Base-by-base conservation (phyloP, 768 basidiomycete genomes). In the Amanita jacksonii region DNA sequence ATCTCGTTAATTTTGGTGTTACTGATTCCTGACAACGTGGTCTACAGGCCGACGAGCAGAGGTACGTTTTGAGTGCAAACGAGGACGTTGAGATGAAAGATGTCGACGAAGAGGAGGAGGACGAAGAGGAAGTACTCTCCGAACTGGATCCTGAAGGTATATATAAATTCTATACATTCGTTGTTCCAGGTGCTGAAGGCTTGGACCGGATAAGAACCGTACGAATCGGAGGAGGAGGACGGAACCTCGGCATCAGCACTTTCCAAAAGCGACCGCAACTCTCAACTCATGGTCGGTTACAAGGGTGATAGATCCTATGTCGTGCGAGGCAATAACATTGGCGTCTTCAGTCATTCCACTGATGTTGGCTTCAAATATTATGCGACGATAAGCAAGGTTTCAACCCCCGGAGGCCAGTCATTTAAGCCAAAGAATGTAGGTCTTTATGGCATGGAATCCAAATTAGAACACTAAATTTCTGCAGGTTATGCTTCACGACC, bases 241-340 rank as follows among this genome's bases (percentile, higher is more conserved):
- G 70, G 77, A 3, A 73, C 76, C 41, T 72, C 73, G 18, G 61
- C 60, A 38, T 59, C 56, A 33, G 60, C 65, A 9, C 63, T 68
- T 35, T 51, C 64, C 12, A 67, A 71, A 31, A 81, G 81, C 20
- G 81, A 81, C 23, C 73, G 73, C 49, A 98, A 98, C 61, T 85
- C 87, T 4, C 86, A 90, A 50, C 73, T 98, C 28, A 88, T 87
- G 3, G 81, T 98, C 31, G 94, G 94, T 8, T 93, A 96, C 72
- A 91, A 89, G 64, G 88, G 91, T 48, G 92, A 96, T 54, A 74
- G 93, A 22, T 90, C 92, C 8, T 96, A 89, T 55, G 92, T 97
- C 46, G 82, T 90, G 27, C 81, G 92, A 35, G 93, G 92, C 31
- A 85, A 79, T 62, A 88, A 83, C 56, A 92, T 96, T 41, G 90